Percentiles rank a stretch among this genome's conserved stretches.
Conservation (phyloP, 768 basidiomycete species). For the Saitozyma podzolica region DNA sequence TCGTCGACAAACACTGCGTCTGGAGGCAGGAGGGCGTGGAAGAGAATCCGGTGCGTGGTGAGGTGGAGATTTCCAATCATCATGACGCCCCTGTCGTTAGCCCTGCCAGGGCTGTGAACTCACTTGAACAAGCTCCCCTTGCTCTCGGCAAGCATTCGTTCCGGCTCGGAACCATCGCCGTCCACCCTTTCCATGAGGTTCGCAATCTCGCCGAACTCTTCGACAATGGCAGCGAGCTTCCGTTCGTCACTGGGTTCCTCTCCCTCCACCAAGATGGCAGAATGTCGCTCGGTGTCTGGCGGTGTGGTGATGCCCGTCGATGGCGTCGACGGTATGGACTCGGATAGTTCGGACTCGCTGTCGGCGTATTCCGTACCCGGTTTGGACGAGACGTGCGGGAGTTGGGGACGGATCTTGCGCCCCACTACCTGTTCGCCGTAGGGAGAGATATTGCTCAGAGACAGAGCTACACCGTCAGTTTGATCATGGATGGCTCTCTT, state of each 20-base stretch:
- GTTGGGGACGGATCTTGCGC: no score
- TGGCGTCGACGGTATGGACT: no score
- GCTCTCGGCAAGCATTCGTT: slow-evolving; percentile 59
- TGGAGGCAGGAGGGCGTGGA: slow-evolving; percentile 65
- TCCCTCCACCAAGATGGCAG: no score
- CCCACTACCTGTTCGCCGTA: background rate
- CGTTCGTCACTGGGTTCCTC: slow-evolving; percentile 53
- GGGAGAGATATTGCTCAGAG: slow-evolving; percentile 20
- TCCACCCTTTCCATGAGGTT: slow-evolving; percentile 9
- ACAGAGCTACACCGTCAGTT: slow-evolving; percentile 10
- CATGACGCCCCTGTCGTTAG: slow-evolving; percentile 26
- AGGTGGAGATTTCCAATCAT: slow-evolving; percentile 62
- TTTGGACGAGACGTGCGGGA: no score
- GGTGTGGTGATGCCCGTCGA: no score
- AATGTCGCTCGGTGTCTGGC: no score
- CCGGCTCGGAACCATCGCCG: slow-evolving; percentile 52
- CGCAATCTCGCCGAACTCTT: slow-evolving; percentile 63
- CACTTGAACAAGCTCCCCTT: slow-evolving; percentile 57
- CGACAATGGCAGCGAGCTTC: slow-evolving; percentile 58
- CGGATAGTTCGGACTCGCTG: no score
- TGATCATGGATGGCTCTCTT: slow-evolving; percentile 9
- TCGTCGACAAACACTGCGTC: slow-evolving; percentile 16
- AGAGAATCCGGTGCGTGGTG: slow-evolving; percentile 66
- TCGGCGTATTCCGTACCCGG: no score
- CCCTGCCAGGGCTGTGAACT: slow-evolving; percentile 5